Evolutionary conservation across 1,284 basidiomycete species (phyloP), one percentile per base, ranked within the genome.

Genomic region (Prillingera fragicola): DNA sequence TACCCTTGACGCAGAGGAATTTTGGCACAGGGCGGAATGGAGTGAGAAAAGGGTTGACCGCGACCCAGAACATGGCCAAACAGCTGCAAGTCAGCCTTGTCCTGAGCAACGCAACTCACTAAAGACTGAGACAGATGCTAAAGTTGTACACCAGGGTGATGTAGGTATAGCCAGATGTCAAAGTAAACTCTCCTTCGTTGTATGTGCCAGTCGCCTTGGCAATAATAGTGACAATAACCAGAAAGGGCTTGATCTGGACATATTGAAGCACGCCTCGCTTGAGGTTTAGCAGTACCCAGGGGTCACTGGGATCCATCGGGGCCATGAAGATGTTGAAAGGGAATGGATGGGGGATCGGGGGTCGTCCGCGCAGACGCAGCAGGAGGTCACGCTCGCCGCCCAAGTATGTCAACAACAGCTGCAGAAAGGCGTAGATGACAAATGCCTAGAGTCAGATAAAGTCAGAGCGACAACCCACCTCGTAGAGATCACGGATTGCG

Each of bases 201-300:
- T 87, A 99, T 52, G 84, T 89, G 5, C 86, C 87, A 1, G 79
- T 75, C 0, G 83, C 81, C 68, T 98, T 98, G 57, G 95, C 77
- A 17, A 94, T 77, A 39, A 96, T 75, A 0, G 89, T 96, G 0
- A 80, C 81, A 1, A 86, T 65, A 0, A 94, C 92, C 1, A 98
- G 77, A 0, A 94, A 67, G 0, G 94, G 94, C 63, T 98, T 98
- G 48, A 98, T 77, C 69, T 97, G 91, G 3, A 97, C 94, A 65
- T 98, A 98, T 77, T 98, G 94, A 35, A 97, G 73, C 22, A 97
- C 90, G 5, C 94, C 94, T 17, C 94, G 80, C 69, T 97, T 97
- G 34, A 98, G 76, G 54, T 87, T 91, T 1, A 98, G 75, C 63
- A 96, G 91, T 2, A 86, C 91, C 69, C 94, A 85, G 1, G 94